Percentiles rank a stretch among this genome's conserved stretches.
phyloP scores from a whole-genome alignment of 306 rosid genomes.

The Albizia julibrissin region DNA sequence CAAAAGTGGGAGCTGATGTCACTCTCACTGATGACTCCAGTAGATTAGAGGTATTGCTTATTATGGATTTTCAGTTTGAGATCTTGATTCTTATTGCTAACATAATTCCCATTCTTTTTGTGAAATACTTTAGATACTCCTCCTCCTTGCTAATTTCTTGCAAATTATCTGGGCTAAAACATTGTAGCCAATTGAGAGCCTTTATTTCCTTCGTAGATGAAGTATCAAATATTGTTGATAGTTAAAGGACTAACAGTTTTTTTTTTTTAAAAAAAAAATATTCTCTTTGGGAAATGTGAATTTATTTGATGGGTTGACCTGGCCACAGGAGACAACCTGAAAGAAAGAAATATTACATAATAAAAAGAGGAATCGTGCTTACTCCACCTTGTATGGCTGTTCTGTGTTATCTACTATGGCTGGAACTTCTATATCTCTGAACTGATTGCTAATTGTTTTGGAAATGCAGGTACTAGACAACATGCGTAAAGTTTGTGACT shows the following conservation, averaged over 20 bases:
- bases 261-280: no score
- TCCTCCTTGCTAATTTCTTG: not conserved
- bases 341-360: no score
- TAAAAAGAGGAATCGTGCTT: no score
- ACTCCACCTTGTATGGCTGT: not conserved
- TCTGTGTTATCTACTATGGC: not conserved
- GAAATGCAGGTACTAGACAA: conserved; percentile 77
- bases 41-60: conserved; percentile 45
- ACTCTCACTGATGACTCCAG: conserved; percentile 56
- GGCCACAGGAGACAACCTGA: no score
- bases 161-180: no score
- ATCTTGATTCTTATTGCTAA: not conserved
- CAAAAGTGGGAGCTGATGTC: conserved; percentile 54
- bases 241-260: no score
- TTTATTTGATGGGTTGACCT: no score
- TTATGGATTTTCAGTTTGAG: not conserved
- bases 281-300: no score
- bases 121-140: not conserved
- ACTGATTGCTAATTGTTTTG: conserved; percentile 30
- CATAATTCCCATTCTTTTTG: not conserved
- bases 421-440: not conserved
- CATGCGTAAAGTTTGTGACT: conserved; percentile 68
- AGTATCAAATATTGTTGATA: no score
- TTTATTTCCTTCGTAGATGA: no score
- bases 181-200: no score